Conservation (phyloP, 2,329 filamentous ascomycete species). For the Aspergillus quadrilineatus region DNA sequence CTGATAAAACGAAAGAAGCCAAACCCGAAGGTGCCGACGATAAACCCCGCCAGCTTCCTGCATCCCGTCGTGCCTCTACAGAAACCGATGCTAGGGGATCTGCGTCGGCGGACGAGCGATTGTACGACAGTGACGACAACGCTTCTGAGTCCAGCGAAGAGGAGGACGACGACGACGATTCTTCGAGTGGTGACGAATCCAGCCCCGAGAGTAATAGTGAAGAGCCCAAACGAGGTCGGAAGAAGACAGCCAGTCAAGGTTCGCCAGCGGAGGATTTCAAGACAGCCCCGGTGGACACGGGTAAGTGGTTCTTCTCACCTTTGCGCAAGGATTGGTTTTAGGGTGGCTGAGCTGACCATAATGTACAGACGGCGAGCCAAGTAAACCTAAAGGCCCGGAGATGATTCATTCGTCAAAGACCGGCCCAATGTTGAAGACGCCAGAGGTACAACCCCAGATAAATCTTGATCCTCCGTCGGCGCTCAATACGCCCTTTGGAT, state of each 20-base stretch:
- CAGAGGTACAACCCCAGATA: constrained; percentile 73
- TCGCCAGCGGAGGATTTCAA: constrained; percentile 8
- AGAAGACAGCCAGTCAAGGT: constrained; percentile 27
- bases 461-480: constrained; percentile 71
- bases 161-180: constrained; percentile 39
- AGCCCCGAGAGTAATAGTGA: constrained; percentile 38
- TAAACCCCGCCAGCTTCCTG: constrained; percentile 10
- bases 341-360: background rate
- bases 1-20: constrained; percentile 1
- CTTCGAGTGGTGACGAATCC: constrained; percentile 66
- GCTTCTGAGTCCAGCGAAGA: constrained; percentile 69
- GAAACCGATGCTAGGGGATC: constrained; percentile 40
- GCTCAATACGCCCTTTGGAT: constrained; percentile 65
- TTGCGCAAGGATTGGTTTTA: background rate
- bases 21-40: constrained; percentile 3
- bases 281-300: constrained; percentile 6
- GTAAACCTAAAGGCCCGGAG: constrained; percentile 11
- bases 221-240: constrained; percentile 31
- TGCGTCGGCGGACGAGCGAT: constrained; percentile 53
- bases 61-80: constrained; percentile 29
- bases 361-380: constrained; percentile 13
- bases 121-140: constrained; percentile 65
- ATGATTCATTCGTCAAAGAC: constrained; percentile 38
- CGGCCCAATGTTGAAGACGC: constrained; percentile 42
- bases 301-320: constrained; percentile 7